phyloP scores from a whole-genome alignment of 345 rosid genomes.

The Lepidium sativum region DNA sequence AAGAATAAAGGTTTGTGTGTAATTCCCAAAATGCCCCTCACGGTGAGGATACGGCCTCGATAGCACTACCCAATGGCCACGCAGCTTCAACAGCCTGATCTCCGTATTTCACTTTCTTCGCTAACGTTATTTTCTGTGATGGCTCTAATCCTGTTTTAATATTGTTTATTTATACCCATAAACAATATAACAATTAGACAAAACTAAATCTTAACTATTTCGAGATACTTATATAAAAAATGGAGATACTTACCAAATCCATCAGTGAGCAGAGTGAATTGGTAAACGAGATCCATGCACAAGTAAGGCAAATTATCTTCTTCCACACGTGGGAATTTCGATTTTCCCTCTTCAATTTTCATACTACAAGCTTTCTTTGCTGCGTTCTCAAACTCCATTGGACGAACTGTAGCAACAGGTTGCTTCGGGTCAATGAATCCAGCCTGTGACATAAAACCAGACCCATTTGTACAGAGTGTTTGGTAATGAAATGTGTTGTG shows the following conservation, averaged over 20 bases:
- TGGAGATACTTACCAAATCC: conserved; percentile 70
- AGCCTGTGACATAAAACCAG: conserved; percentile 40
- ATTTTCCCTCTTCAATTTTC: conserved; percentile 53
- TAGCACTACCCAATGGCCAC: conserved; percentile 98
- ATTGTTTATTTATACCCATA: neutral
- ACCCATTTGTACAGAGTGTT: neutral
- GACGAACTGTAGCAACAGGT: conserved; percentile 74
- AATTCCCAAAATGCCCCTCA: conserved; percentile 15
- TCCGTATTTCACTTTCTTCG: conserved; percentile 67
- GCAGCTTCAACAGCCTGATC: conserved; percentile 80
- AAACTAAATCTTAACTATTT: no score
- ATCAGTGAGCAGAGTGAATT: conserved; percentile 65
- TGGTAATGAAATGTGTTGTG: neutral
- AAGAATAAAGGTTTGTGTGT: conserved; percentile 7
- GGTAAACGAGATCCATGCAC: conserved; percentile 95
- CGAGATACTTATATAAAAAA: no score
- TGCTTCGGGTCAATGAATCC: conserved; percentile 51
- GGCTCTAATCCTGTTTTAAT: conserved; percentile 64
- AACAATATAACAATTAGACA: neutral
- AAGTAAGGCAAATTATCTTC: conserved; percentile 57
- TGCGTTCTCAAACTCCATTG: conserved; percentile 62
- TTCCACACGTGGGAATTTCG: conserved; percentile 39
- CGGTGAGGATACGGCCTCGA: conserved; percentile 68
- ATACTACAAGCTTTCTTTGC: conserved; percentile 87
- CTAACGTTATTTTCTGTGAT: conserved; percentile 71